Evolutionary conservation across 2,329 filamentous ascomycete genomes (phyloP).

Genomic region (Pseudocercospora fuligena): DNA sequence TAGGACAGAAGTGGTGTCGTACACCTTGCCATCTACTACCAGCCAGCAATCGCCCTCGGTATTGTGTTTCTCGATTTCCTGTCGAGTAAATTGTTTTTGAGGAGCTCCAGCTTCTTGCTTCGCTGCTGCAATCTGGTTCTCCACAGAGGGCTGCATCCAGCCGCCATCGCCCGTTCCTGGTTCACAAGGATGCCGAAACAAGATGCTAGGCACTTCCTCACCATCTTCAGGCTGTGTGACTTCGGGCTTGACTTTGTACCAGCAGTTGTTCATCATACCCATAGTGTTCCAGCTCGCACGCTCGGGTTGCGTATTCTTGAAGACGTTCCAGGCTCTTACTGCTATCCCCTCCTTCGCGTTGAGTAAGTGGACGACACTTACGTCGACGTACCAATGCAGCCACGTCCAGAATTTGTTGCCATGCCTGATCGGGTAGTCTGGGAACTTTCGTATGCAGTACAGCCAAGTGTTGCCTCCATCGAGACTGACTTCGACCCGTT

Average conservation of each 20-base stretch:
- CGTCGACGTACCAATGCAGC: conserved; percentile 59
- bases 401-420: conserved; percentile 61
- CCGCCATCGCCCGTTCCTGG: conserved; percentile 51
- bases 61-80: conserved; percentile 60
- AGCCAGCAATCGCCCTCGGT: conserved; percentile 58
- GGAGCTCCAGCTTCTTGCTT: conserved; percentile 53
- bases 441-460: conserved; percentile 56
- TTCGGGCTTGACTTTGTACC: conserved; percentile 53
- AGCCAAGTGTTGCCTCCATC: conserved; percentile 56
- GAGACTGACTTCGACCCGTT: conserved; percentile 55
- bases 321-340: conserved; percentile 56
- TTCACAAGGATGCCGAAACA: conserved; percentile 56
- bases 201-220: conserved; percentile 38
- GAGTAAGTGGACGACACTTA: conserved; percentile 52
- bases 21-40: conserved; percentile 58
- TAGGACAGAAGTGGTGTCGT: conserved; percentile 56
- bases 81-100: conserved; percentile 57
- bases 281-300: conserved; percentile 55
- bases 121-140: conserved; percentile 51
- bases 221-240: conserved; percentile 43
- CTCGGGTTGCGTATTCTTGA: conserved; percentile 58
- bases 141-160: conserved; percentile 57
- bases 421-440: conserved; percentile 55
- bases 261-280: conserved; percentile 63
- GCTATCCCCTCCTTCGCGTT: conserved; percentile 47